Conservation (phyloP, 2,329 filamentous ascomycete genomes). For the Arthrobotrys megalospora region DNA sequence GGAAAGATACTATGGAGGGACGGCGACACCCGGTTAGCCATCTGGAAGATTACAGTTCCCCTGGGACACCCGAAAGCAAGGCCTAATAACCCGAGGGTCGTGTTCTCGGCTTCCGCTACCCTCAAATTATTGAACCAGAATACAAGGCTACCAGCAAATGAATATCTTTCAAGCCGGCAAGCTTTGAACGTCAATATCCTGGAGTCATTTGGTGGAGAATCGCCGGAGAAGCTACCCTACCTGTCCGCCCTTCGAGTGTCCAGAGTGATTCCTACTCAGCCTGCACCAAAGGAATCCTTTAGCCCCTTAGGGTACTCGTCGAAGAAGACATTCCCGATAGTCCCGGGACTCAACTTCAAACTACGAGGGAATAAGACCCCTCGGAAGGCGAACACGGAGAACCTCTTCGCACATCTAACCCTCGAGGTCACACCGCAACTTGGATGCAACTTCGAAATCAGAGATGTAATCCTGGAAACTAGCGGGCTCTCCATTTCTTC, state of each 20-base stretch:
- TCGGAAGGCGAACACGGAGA: slow-evolving; percentile 74
- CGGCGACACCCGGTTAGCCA: slow-evolving; percentile 63
- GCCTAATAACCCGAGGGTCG: slow-evolving; percentile 65
- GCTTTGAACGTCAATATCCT: slow-evolving; percentile 83
- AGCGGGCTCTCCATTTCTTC: slow-evolving; percentile 67
- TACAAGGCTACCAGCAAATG: slow-evolving; percentile 70
- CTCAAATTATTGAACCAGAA: slow-evolving; percentile 71
- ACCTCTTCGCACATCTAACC: slow-evolving; percentile 79
- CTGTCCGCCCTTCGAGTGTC: slow-evolving; percentile 82
- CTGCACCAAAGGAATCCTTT: slow-evolving; percentile 73
- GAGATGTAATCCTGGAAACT: slow-evolving; percentile 63
- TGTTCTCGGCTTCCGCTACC: slow-evolving; percentile 72
- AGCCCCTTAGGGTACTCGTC: slow-evolving; percentile 77
- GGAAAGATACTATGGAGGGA: slow-evolving; percentile 64
- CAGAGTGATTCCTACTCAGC: slow-evolving; percentile 78
- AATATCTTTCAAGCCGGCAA: slow-evolving; percentile 79
- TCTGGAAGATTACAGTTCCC: slow-evolving; percentile 65
- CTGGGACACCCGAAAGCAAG: slow-evolving; percentile 64
- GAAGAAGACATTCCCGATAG: slow-evolving; percentile 75
- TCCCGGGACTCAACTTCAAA: slow-evolving; percentile 79
- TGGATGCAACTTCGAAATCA: slow-evolving; percentile 71
- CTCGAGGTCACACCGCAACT: slow-evolving; percentile 81
- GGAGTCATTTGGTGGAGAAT: slow-evolving; percentile 79
- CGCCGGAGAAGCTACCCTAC: slow-evolving; percentile 76
- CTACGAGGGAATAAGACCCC: slow-evolving; percentile 77